Evolutionary conservation across 2,329 filamentous ascomycete species (phyloP), one percentile per base, ranked within the genome.

Genomic region (Colletotrichum endophyticum): DNA sequence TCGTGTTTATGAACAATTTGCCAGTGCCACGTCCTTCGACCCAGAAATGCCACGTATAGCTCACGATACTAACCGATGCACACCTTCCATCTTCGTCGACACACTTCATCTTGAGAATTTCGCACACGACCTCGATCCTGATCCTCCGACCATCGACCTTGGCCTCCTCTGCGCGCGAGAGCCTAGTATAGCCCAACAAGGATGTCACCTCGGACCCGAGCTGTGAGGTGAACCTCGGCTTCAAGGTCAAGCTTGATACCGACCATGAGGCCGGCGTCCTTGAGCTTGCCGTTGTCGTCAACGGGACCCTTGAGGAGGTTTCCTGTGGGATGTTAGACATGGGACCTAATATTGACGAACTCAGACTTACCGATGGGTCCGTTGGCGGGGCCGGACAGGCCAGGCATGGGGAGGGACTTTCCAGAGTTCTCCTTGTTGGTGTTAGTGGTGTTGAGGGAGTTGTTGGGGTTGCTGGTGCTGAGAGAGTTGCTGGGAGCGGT

Each of bases 201-300:
- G 80, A 92, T 91, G 81, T 93, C 91, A 86, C 91, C 91, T 66
- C 90, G 86, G 75, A 92, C 86, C 70, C 91, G 84, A 66, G 91
- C 91, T 22, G 91, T 92, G 78, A 92, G 83, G 81, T 93, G 90
- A 59, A 92, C 89, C 81, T 92, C 91, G 16, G 91, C 91, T 82
- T 93, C 91, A 25, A 92, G 84, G 81, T 93, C 91, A 44, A 93
- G 86, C 86, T 93, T 92, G 85, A 92, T 92, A 73, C 91, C 91
- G 53, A 93, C 86, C 79, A 92, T 86, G 57, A 92, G 85, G 2
- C 89, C 90, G 8, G 91, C 89, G 61, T 89, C 83, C 83, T 91
- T 92, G 73, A 89, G 86, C 79, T 90, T 89, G 76, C 91, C 91
- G 72, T 92, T 84, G 39, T 90, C 88, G 76, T 91, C 90, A 44